Conservation (phyloP, 495 filamentous ascomycete species). For the Annulohypoxylon maeteangense region DNA sequence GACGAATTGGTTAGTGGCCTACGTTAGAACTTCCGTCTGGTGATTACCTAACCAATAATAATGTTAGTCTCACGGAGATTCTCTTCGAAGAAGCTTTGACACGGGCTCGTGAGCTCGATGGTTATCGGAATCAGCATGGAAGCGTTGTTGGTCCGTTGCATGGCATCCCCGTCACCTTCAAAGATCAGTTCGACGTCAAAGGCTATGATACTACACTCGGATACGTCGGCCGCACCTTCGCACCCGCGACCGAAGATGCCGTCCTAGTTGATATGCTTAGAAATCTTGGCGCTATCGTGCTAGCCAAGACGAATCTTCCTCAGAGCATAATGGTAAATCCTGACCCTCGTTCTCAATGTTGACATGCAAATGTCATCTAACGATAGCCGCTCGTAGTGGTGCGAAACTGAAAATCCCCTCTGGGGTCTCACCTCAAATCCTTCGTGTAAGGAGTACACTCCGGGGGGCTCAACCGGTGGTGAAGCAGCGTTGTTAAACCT, state of each 20-base stretch:
- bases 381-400: conserved; percentile 48
- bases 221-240: conserved; percentile 71
- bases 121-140: conserved; percentile 59
- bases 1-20: conserved; percentile 55
- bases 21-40: not conserved
- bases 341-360: conserved; percentile 24
- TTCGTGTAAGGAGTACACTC: conserved; percentile 76
- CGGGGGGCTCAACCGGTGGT: conserved; percentile 84
- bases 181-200: conserved; percentile 78
- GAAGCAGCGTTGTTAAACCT: conserved; percentile 79
- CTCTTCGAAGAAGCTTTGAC: conserved; percentile 68
- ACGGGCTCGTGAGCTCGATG: conserved; percentile 68
- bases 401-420: conserved; percentile 84
- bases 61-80: conserved; percentile 70
- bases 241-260: conserved; percentile 67
- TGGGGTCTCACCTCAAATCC: conserved; percentile 81
- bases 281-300: conserved; percentile 81
- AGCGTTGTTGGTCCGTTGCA: conserved; percentile 69
- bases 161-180: conserved; percentile 81
- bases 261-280: conserved; percentile 75
- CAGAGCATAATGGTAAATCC: conserved; percentile 79
- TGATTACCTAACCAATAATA: not conserved
- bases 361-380: conserved; percentile 7
- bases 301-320: conserved; percentile 86
- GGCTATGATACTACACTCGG: conserved; percentile 82